These are phyloP conservation scores for Coelastrella sp. DNA, from an alignment of 139 green algal species.

Conservation along the genomic window DNA sequence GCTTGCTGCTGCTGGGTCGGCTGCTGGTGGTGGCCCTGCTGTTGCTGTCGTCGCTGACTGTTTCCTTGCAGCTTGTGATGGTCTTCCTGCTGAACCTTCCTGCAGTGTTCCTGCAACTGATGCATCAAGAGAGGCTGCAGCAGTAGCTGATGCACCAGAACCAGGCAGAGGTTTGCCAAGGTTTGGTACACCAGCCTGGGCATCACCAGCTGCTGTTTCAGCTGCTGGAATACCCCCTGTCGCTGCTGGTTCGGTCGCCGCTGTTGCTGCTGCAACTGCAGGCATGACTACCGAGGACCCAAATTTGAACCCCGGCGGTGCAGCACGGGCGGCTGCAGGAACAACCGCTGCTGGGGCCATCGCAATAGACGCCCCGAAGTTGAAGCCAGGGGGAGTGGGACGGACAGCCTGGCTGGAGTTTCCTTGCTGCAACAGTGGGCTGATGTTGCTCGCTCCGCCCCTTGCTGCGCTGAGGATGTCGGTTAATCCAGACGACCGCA, in stretches of 20 bases:
- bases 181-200: no score
- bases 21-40: slow-evolving; percentile 6
- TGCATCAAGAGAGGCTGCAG: background rate
- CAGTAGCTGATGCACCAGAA: no score
- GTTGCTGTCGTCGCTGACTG: background rate
- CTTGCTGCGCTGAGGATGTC: background rate
- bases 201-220: background rate
- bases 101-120: background rate
- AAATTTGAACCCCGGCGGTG: background rate
- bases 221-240: background rate
- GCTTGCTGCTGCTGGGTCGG: no score
- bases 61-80: background rate
- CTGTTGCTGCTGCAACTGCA: background rate
- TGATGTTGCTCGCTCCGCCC: background rate
- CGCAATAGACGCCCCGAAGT: background rate
- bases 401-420: background rate
- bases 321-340: background rate
- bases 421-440: background rate
- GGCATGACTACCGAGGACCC: background rate
- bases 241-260: background rate
- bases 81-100: background rate
- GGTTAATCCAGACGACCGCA: background rate
- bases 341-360: background rate
- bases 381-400: background rate
- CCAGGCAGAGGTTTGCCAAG: no score